phyloP scores from a whole-genome alignment of 2,329 filamentous ascomycete species.

The Fusarium sp. region DNA sequence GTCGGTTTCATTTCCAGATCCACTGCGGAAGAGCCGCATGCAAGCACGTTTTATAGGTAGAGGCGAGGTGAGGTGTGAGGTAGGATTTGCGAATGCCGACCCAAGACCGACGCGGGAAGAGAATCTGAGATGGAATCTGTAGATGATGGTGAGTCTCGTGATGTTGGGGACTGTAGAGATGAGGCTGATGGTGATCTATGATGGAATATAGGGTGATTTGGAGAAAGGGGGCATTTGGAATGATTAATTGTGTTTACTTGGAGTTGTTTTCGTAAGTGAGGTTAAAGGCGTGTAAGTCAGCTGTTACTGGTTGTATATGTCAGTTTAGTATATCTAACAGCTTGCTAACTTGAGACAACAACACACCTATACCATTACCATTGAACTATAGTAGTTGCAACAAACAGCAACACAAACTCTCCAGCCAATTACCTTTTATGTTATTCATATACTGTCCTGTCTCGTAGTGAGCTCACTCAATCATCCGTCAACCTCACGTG shows the following conservation, averaged over 20 bases:
- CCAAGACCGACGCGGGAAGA: constrained; percentile 29
- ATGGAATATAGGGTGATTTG: not conserved
- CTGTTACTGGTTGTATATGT: not conserved
- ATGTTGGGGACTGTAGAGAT: not conserved
- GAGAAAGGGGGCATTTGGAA: not conserved
- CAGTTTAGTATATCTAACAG: not conserved
- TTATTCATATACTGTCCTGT: not conserved
- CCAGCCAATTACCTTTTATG: not conserved
- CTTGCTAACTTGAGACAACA: not conserved
- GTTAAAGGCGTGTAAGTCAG: not conserved
- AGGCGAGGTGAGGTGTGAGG: not conserved
- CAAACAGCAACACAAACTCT: not conserved
- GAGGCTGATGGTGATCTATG: not conserved
- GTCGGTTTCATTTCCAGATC: constrained; percentile 33
- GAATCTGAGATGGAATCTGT: constrained; percentile 23
- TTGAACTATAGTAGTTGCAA: not conserved
- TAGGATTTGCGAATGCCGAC: constrained; percentile 38
- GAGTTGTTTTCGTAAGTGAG: not conserved
- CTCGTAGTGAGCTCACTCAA: not conserved
- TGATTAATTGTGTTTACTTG: not conserved
- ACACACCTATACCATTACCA: fast-evolving
- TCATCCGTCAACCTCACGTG: constrained; percentile 3
- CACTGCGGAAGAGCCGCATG: constrained; percentile 40
- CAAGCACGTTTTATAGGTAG: not conserved
- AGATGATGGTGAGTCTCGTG: constrained; percentile 6